Conservation (phyloP, 1,284 basidiomycete species). For the Chiua sp. region DNA sequence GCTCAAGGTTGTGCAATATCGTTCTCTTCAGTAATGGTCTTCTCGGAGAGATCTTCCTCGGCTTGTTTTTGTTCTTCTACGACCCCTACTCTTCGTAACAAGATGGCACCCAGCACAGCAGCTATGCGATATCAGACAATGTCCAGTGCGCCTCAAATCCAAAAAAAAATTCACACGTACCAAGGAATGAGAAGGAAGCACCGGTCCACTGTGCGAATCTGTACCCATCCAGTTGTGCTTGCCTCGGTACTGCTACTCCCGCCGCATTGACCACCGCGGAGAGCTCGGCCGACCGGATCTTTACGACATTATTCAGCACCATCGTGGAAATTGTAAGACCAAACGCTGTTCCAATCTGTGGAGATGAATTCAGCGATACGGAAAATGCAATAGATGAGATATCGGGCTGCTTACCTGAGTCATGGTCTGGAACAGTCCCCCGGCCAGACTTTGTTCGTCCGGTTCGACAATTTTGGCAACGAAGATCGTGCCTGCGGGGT, state of each 20-base stretch:
- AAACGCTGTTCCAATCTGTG: conserved; percentile 72
- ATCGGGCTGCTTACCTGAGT: conserved; percentile 52
- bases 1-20: conserved; percentile 6
- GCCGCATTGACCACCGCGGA: conserved; percentile 37
- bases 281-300: conserved; percentile 33
- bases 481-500: conserved; percentile 76
- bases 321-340: conserved; percentile 80
- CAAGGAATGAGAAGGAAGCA: conserved; percentile 63
- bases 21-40: conserved; percentile 25
- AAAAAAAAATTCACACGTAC: conserved; percentile 39
- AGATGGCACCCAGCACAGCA: conserved; percentile 52
- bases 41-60: conserved; percentile 20
- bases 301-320: conserved; percentile 63
- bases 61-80: conserved; percentile 45
- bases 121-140: conserved; percentile 39
- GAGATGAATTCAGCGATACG: no score
- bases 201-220: conserved; percentile 67
- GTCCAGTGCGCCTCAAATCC: not conserved
- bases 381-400: not conserved
- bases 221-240: conserved; percentile 56
- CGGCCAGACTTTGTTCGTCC: conserved; percentile 81
- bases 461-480: conserved; percentile 74
- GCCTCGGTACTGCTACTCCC: conserved; percentile 41
- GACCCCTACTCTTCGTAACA: conserved; percentile 63
- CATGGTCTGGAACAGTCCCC: conserved; percentile 80